Conservation (phyloP, 441 rosid species). For the Biscutella laevigata region DNA sequence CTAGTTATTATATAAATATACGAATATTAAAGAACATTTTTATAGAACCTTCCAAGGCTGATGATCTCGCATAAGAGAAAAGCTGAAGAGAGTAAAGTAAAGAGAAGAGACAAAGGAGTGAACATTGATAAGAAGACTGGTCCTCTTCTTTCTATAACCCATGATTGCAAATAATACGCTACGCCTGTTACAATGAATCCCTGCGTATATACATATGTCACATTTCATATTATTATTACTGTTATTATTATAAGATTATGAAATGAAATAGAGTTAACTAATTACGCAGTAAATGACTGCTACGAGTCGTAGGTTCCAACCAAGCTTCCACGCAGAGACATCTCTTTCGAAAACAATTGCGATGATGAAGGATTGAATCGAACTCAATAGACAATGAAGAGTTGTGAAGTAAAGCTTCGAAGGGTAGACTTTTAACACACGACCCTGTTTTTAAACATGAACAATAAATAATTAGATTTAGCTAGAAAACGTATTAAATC, state of each 20-base stretch:
- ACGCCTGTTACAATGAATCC: conserved; percentile 82
- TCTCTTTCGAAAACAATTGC: conserved; percentile 71
- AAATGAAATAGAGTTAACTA: conserved; percentile 1
- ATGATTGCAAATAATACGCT: conserved; percentile 72
- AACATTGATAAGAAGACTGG: conserved; percentile 90
- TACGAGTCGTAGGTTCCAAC: conserved; percentile 64
- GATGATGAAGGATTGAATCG: conserved; percentile 58
- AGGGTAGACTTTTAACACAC: conserved; percentile 52
- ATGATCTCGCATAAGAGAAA: conserved; percentile 52
- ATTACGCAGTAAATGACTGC: conserved; percentile 77
- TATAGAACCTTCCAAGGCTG: conserved; percentile 60
- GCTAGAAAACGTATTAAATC: too few relatives aligned
- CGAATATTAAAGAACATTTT: not conserved
- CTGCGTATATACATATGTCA: conserved; percentile 27
- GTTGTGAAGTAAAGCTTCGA: conserved; percentile 75
- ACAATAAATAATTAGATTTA: too few relatives aligned
- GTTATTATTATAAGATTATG: not conserved
- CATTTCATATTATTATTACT: too few relatives aligned
- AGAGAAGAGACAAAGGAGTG: conserved; percentile 59
- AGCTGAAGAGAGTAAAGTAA: conserved; percentile 55
- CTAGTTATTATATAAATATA: not conserved
- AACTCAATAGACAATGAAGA: conserved; percentile 65
- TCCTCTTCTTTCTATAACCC: conserved; percentile 82
- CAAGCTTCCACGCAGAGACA: conserved; percentile 59
- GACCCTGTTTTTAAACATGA: conserved; percentile 33